phyloP scores from a whole-genome alignment of 495 filamentous ascomycete genomes.

The Peziza echinospora region DNA sequence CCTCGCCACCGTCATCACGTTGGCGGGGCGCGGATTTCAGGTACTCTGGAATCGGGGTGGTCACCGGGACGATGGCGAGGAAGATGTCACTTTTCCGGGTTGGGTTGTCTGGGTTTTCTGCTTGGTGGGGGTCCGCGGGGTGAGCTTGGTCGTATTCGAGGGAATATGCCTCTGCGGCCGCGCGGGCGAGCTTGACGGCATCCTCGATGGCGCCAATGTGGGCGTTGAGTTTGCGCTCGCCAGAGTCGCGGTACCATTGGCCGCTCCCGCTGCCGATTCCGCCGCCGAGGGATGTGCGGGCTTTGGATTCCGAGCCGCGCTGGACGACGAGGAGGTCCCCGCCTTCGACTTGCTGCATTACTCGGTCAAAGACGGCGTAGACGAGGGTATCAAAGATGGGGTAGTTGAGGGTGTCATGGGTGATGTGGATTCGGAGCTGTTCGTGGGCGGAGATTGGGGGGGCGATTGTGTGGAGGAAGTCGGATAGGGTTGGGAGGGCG shows the following conservation, averaged over 20 bases:
- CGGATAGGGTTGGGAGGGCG: conserved; percentile 84
- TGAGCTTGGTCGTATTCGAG: conserved; percentile 55
- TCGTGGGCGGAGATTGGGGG: conserved; percentile 96
- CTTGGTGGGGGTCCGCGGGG: conserved; percentile 49
- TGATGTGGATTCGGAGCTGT: conserved; percentile 91
- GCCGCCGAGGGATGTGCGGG: conserved; percentile 37
- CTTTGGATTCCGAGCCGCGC: conserved; percentile 56
- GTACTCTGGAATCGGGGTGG: conserved; percentile 21
- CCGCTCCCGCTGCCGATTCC: conserved; percentile 43
- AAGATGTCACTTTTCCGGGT: conserved; percentile 86
- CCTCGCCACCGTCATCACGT: conserved; percentile 18
- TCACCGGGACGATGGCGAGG: conserved; percentile 74
- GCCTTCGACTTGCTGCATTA: conserved; percentile 97
- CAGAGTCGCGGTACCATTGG: conserved; percentile 75
- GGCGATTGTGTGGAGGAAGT: conserved; percentile 80
- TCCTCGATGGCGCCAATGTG: conserved; percentile 58
- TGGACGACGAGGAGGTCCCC: conserved; percentile 94
- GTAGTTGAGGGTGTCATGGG: conserved; percentile 84
- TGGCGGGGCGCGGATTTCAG: background rate
- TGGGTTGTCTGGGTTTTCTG: conserved; percentile 62
- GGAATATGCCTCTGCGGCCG: conserved; percentile 69
- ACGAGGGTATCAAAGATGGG: conserved; percentile 85
- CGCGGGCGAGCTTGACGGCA: conserved; percentile 70
- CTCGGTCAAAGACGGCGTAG: conserved; percentile 77
- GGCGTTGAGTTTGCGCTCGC: conserved; percentile 52